Evolutionary conservation across 768 basidiomycete genomes (phyloP).

Genomic region (Suillus spraguei): DNA sequence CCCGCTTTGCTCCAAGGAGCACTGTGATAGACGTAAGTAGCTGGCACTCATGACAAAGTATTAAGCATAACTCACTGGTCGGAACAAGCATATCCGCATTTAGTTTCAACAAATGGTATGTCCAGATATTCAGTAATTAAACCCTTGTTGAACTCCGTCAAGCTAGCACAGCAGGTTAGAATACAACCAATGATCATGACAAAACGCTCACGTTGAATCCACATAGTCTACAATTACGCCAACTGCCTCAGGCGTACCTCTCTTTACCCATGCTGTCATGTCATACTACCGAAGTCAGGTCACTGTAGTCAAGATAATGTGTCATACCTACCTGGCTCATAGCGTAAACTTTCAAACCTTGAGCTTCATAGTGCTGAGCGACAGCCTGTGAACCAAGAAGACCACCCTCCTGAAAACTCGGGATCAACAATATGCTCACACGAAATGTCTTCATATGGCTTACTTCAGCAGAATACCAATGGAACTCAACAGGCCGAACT

Average conservation of each 20-base stretch:
- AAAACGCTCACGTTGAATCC: constrained; percentile 53
- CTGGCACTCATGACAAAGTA: constrained; percentile 14
- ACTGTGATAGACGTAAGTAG: constrained; percentile 31
- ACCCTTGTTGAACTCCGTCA: constrained; percentile 80
- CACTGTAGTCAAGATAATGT: not conserved
- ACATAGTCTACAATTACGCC: constrained; percentile 86
- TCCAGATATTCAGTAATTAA: constrained; percentile 76
- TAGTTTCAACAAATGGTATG: constrained; percentile 81
- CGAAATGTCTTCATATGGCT: constrained; percentile 11
- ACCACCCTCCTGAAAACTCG: constrained; percentile 60
- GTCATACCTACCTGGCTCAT: constrained; percentile 33
- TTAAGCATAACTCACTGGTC: constrained; percentile 66
- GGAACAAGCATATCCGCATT: constrained; percentile 94
- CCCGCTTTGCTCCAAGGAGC: constrained; percentile 88
- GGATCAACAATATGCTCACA: constrained; percentile 7
- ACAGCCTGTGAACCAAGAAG: constrained; percentile 91
- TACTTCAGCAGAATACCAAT: constrained; percentile 51
- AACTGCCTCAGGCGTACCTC: constrained; percentile 74
- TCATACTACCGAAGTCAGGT: constrained; percentile 60
- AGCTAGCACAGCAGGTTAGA: constrained; percentile 41
- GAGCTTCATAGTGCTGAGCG: constrained; percentile 66
- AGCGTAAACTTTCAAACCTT: constrained; percentile 24
- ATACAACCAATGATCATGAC: constrained; percentile 29
- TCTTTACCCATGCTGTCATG: constrained; percentile 95
- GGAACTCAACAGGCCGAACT: constrained; percentile 46